Base-by-base conservation (phyloP, 441 rosid species). In the Populus hybrid region DNA sequence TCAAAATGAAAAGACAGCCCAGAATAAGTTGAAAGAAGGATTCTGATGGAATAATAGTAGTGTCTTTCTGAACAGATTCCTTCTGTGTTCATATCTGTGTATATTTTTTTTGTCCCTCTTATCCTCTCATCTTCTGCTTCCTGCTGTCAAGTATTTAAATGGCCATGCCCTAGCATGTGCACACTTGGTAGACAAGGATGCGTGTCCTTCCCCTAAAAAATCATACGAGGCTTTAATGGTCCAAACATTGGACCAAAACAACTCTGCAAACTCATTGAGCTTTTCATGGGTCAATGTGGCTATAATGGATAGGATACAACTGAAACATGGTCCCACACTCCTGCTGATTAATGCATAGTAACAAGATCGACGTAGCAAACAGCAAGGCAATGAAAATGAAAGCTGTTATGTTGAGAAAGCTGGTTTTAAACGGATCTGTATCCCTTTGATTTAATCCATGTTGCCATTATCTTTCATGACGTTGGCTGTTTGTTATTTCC, bases 131-230 rank as follows among this genome's bases (percentile, higher is more conserved):
- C n/a, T 59, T 46, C 26, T 14, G 61, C 20, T 81, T 21, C 24
- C 21, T 42, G 32, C 20, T 66, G 69, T 6, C 14, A 4, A 9
- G 23, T 66, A 4, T 12, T 65, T 10, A 72, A 34, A 40, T 30
- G 40, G 46, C 71, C 64, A 67, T 74, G 64, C 79, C 36, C 7
- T 30, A 3, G 66, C 78, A 66, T 73, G 68, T 73, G 76, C 38
- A 69, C 53, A 1, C 36, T 34, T 70, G 46, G 66, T 20, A 57
- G 57, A 23, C 36, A 69, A 69, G 69, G 35, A 70, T 20, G n/a
- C 30, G 5, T 16, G n/a, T 78, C 77, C 5, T 70, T 18, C 28
- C 59, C 35, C 57, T 21, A 23, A 0, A 20, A 35, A 63, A 23
- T 35, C 67, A 61, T 42, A 64, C 12, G 34, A 32, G 30, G 30